phyloP scores from a whole-genome alignment of 495 filamentous ascomycete species.

The Talaromyces nanjingensis region DNA sequence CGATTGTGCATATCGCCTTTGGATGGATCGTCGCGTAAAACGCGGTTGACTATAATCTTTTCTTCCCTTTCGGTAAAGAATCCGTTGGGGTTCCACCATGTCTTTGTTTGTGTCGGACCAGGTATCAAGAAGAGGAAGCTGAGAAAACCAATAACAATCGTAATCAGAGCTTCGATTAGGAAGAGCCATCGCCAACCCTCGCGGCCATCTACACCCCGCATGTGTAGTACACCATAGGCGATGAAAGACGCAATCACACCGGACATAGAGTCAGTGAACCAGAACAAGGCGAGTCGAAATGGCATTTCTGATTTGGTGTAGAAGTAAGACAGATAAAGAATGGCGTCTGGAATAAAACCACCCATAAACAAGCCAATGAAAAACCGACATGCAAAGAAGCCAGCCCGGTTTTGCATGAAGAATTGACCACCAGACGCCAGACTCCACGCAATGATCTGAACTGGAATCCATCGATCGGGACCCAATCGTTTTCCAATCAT shows the following conservation, averaged over 20 bases:
- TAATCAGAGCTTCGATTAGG: conserved; percentile 46
- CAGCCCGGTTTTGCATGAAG: conserved; percentile 17
- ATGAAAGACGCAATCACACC: conserved; percentile 36
- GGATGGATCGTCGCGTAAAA: conserved; percentile 62
- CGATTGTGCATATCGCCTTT: conserved; percentile 54
- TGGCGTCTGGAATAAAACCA: conserved; percentile 23
- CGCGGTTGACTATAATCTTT: conserved; percentile 63
- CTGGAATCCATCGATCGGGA: conserved; percentile 41
- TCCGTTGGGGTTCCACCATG: conserved; percentile 57
- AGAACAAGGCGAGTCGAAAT: conserved; percentile 54
- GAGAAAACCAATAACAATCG: conserved; percentile 42
- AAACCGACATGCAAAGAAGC: conserved; percentile 24
- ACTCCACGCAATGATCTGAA: conserved; percentile 26
- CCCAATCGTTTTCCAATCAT: conserved; percentile 52
- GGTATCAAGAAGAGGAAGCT: conserved; percentile 47
- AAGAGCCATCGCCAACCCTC: conserved; percentile 41
- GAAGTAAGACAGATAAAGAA: conserved; percentile 65
- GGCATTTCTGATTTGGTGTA: conserved; percentile 57
- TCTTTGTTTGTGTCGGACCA: conserved; percentile 46
- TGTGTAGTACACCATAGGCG: conserved; percentile 40
- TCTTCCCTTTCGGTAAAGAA: conserved; percentile 62
- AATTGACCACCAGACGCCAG: conserved; percentile 21
- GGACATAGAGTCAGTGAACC: conserved; percentile 51
- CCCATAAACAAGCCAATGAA: conserved; percentile 19
- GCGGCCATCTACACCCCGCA: conserved; percentile 27